phyloP scores from a whole-genome alignment of 306 rosid genomes.

The Oemleria cerasiformis region DNA sequence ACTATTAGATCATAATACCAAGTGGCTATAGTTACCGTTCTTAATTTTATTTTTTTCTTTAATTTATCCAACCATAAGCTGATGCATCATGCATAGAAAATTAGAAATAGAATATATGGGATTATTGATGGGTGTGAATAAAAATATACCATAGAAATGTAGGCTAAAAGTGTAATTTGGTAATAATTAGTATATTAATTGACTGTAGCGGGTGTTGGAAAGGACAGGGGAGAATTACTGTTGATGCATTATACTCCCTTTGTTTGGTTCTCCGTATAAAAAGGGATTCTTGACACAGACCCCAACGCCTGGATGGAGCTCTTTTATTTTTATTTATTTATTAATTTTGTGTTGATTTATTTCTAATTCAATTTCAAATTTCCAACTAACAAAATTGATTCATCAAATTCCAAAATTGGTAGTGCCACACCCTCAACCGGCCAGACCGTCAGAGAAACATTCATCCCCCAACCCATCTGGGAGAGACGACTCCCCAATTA shows the following conservation, averaged over 20 bases:
- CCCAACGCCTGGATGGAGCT: not conserved
- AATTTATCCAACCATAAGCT: too few species aligned
- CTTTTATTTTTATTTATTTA: not conserved
- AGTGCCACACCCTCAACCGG: slow-evolving; percentile 28
- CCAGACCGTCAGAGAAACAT: slow-evolving; percentile 9
- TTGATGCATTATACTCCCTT: slow-evolving; percentile 36
- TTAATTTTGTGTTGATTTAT: too few species aligned
- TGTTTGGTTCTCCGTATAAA: slow-evolving; percentile 38
- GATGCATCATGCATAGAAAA: too few species aligned
- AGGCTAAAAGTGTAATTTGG: too few species aligned
- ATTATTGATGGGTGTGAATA: too few species aligned
- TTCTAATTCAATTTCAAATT: not conserved
- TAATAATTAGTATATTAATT: slow-evolving; percentile 16
- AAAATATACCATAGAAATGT: too few species aligned
- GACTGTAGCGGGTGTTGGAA: slow-evolving; percentile 33
- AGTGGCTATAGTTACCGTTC: too few species aligned
- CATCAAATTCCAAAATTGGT: slow-evolving; percentile 32
- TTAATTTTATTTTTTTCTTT: too few species aligned
- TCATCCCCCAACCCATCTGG: slow-evolving; percentile 28
- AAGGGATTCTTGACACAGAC: slow-evolving; percentile 35
- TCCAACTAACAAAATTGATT: slow-evolving; percentile 26
- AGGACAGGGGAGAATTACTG: slow-evolving; percentile 33
- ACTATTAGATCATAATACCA: too few species aligned
- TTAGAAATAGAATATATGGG: too few species aligned
- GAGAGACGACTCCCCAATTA: slow-evolving; percentile 12